Percentiles rank a stretch among this genome's conserved stretches.
These are phyloP conservation scores for Ophiostoma sp. DNA, from an alignment of 2,329 filamentous ascomycete species.

Conservation along the genomic window DNA sequence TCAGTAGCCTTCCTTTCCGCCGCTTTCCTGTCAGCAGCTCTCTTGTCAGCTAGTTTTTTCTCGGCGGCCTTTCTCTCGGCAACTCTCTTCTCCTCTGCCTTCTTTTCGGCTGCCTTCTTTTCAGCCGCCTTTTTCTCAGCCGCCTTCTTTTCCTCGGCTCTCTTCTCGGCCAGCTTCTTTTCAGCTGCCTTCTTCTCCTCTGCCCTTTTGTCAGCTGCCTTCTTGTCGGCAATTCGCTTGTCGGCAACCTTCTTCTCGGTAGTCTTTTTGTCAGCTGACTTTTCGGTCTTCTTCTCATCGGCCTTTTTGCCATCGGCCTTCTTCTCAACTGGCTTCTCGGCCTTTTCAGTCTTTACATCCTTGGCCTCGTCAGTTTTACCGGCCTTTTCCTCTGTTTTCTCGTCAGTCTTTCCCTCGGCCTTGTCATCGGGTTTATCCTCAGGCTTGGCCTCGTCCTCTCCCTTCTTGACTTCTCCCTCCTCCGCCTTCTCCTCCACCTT, in stretches of 20 bases:
- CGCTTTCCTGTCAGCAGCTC: neutral
- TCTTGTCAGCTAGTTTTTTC: slow-evolving; percentile 7
- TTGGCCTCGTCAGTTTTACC: neutral
- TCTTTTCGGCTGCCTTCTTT: slow-evolving; percentile 1
- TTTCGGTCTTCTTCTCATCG: slow-evolving; percentile 4
- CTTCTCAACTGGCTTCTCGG: slow-evolving; percentile 15
- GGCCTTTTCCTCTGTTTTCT: slow-evolving; percentile 7
- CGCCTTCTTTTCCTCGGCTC: slow-evolving; percentile 17
- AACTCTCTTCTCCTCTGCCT: neutral
- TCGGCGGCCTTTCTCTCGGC: slow-evolving; percentile 5
- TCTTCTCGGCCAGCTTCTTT: slow-evolving; percentile 1
- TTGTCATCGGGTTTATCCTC: neutral
- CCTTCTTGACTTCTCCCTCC: neutral
- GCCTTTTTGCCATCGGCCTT: neutral
- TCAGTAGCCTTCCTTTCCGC: slow-evolving; percentile 7
- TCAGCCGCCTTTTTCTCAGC: slow-evolving; percentile 9
- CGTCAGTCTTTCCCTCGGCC: neutral
- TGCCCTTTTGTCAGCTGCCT: neutral
- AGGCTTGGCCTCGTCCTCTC: neutral
- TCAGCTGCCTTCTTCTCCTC: neutral
- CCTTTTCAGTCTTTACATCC: slow-evolving; percentile 17
- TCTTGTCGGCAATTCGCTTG: neutral
- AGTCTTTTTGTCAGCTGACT: neutral
- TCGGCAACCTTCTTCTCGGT: slow-evolving; percentile 6
- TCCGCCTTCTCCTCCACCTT: neutral